Evolutionary conservation across 768 basidiomycete species (phyloP), one percentile per base, ranked within the genome.

Genomic region (Lentinus brumalis): DNA sequence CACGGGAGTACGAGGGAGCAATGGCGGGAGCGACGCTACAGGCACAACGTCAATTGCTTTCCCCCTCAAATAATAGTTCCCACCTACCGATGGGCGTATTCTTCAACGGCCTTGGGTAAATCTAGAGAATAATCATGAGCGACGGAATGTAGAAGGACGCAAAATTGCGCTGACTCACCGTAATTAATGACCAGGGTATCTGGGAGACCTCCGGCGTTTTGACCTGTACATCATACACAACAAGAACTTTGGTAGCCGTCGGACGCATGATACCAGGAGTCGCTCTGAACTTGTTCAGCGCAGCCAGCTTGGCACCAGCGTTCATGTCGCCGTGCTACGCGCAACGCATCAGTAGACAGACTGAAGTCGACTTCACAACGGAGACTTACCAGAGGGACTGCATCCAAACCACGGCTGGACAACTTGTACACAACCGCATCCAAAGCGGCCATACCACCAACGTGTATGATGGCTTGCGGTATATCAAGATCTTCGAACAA

Each of bases 141-240:
- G 51, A 42, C n/a, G 18, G n/a, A 45, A 32, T 30, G n/a, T n/a
- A 9, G 32, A 7, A 14, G 18, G 16, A 5, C 30, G 11, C 2
- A n/a, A 3, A 12, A n/a, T 21, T 35, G 42, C 6, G 6, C 12
- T 11, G 18, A 71, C 78, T 52, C 64, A 89, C 93, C 93, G 73
- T 96, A 98, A 76, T 98, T 98, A 77, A 99, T 88, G 67, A 99
- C 87, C 51, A 99, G 82, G 96, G 92, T 44, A 96, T 85, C 72
- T 95, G 94, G 3, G 90, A 84, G 56, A 96, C 84, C 66, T 98
- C 97, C 31, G 91, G 87, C 11, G 85, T 82, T 76, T 98, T 97
- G 68, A 98, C 86, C 72, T 89, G 91, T 39, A 96, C 91, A 70
- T 99, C 97, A 67, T 95, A 96, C 45, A 97, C 87, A 44, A 99